Conservation (phyloP, 148 eudicot genomes). For the Limonium bicolor region DNA sequence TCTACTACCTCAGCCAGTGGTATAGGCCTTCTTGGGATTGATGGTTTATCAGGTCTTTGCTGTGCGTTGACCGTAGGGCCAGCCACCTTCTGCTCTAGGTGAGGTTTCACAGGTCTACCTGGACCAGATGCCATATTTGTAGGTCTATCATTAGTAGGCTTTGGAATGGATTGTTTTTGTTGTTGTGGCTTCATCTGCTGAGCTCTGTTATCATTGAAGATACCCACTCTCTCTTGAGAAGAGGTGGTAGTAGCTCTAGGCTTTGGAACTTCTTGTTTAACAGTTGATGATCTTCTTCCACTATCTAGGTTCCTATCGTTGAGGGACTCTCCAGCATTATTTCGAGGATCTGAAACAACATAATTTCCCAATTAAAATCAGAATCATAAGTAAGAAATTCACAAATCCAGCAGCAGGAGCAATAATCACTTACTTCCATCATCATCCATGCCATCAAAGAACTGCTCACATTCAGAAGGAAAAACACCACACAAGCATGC, state of each 20-base stretch:
- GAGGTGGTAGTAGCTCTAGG: constrained; percentile 17
- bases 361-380: constrained; percentile 16
- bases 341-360: constrained; percentile 61
- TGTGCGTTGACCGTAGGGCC: constrained; percentile 21
- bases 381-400: constrained; percentile 28
- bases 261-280: constrained; percentile 18
- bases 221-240: background rate
- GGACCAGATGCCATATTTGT: constrained; percentile 26
- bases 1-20: constrained; percentile 35
- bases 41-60: constrained; percentile 27
- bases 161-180: constrained; percentile 19
- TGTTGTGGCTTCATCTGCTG: constrained; percentile 19
- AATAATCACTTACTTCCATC: constrained; percentile 83
- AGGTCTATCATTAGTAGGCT: constrained; percentile 31
- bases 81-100: constrained; percentile 16
- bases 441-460: constrained; percentile 91
- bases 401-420: constrained; percentile 12
- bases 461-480: constrained; percentile 23
- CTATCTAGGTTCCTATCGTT: constrained; percentile 40
- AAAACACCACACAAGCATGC: constrained; percentile 9
- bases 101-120: constrained; percentile 42
- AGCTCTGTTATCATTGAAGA: constrained; percentile 24
- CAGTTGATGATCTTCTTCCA: constrained; percentile 31
- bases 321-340: constrained; percentile 48
- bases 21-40: constrained; percentile 37